Evolutionary conservation across 2,329 filamentous ascomycete species (phyloP).

Genomic region (Chaetomium sp.): DNA sequence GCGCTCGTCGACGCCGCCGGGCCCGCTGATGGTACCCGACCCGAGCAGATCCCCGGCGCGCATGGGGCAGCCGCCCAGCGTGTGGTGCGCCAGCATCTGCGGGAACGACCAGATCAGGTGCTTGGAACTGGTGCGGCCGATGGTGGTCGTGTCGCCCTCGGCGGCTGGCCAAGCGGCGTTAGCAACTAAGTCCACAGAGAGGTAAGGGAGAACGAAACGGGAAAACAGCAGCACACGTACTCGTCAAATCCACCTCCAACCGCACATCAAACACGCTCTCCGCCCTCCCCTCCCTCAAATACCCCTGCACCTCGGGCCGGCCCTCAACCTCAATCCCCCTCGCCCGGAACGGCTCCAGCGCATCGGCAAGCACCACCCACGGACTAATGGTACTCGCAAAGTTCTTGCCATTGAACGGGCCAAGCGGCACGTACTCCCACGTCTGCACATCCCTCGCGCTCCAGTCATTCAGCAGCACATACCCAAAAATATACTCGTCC

Average conservation of each 20-base stretch:
- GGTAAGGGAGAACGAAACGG: neutral
- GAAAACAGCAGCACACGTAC: slow-evolving; percentile 41
- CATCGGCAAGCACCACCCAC: slow-evolving; percentile 78
- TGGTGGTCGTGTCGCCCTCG: slow-evolving; percentile 55
- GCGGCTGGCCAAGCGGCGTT: slow-evolving; percentile 39
- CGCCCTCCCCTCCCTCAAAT: slow-evolving; percentile 60
- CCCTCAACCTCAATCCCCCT: slow-evolving; percentile 40
- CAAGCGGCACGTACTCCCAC: slow-evolving; percentile 82
- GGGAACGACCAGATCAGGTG: slow-evolving; percentile 81
- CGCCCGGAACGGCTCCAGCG: slow-evolving; percentile 61
- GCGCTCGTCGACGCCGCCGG: slow-evolving; percentile 40
- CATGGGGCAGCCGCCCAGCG: slow-evolving; percentile 74
- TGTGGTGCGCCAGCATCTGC: slow-evolving; percentile 81
- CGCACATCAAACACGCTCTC: slow-evolving; percentile 69
- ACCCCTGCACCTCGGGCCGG: slow-evolving; percentile 40
- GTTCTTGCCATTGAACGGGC: slow-evolving; percentile 83
- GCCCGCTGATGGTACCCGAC: slow-evolving; percentile 71
- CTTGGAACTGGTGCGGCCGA: slow-evolving; percentile 62
- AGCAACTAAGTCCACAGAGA: neutral
- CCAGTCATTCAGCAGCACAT: slow-evolving; percentile 87
- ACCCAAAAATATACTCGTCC: slow-evolving; percentile 71
- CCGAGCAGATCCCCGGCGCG: slow-evolving; percentile 74
- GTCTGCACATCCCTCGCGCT: slow-evolving; percentile 79
- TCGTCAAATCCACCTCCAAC: slow-evolving; percentile 65
- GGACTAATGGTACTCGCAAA: slow-evolving; percentile 76